These are phyloP conservation scores for Sporothrix globosa DNA, from an alignment of 2,329 filamentous ascomycete species.

Conservation along the genomic window DNA sequence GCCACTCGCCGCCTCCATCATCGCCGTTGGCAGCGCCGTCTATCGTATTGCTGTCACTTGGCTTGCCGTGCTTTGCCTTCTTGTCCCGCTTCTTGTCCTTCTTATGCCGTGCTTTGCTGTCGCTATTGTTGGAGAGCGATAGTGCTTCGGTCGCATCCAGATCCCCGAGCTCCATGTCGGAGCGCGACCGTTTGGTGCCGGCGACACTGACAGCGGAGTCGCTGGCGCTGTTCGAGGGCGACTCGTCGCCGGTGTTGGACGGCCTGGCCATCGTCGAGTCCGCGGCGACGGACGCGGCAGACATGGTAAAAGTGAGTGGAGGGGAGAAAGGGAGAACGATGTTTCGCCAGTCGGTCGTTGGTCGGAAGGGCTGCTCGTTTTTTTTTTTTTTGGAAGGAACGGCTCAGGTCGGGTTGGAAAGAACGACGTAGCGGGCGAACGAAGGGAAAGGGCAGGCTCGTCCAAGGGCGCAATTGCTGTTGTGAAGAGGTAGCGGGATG, in stretches of 20 bases:
- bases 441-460: not conserved
- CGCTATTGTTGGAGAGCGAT: not conserved
- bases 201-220: constrained; percentile 11
- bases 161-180: constrained; percentile 28
- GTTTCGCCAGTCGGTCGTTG: not conserved
- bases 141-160: not conserved
- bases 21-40: not conserved
- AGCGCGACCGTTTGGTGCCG: constrained; percentile 27
- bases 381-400: not conserved
- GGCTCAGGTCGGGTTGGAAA: not conserved
- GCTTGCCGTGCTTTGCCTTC: not conserved
- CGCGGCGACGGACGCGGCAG: not conserved
- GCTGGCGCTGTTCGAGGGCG: not conserved
- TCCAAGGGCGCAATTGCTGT: not conserved
- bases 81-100: constrained; percentile 18
- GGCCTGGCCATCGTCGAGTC: constrained; percentile 21
- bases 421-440: not conserved
- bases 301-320: constrained; percentile 10
- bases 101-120: not conserved
- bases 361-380: not conserved
- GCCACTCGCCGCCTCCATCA: constrained; percentile 51
- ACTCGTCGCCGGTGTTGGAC: not conserved
- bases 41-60: not conserved
- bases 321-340: not conserved
- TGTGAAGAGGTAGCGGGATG: not conserved